Evolutionary conservation across 345 rosid species (phyloP), one percentile per base, ranked within the genome.

Genomic region (Gossypium raimondii): DNA sequence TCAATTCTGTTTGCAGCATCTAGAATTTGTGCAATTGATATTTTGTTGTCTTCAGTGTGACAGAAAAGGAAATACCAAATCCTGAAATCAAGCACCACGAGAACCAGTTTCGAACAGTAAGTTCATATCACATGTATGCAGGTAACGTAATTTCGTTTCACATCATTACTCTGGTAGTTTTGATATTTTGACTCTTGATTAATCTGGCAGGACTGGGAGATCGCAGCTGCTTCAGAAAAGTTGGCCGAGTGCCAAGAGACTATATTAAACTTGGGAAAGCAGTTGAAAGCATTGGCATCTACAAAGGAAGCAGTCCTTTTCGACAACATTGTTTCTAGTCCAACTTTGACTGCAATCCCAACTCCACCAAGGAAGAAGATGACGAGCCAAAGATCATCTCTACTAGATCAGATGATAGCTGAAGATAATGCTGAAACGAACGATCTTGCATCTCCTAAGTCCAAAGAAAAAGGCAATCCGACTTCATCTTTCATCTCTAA

Each of bases 241-340:
- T 81, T 95, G 76, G 98, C 97, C 0, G 97, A 95, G 82, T 95
- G 97, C 83, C 98, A 93, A 81, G 96, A 91, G 78, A 90, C 97
- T 13, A 93, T 95, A 62, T 78, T 89, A 64, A 89, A 90, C 83
- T 78, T 95, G 4, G 98, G 98, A 71, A 95, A 95, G 81, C 99
- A 95, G 82, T 81, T 92, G 64, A 91, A 88, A 80, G 93, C 91
- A 70, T 78, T 95, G 84, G 87, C 96, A 73, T 52, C 89, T 74
- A 85, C 94, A 8, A 86, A 80, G 53, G 92, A 91, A 75, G 85
- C 87, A 61, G 72, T 80, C 77, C 81, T 87, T 64, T 82, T 90
- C 18, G 90, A 90, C 50, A 86, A 86, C 76, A 83, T 84, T 76
- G 72, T 79, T 24, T 52, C 85, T 75, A 63, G 74, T 61, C 41